Conservation (phyloP, 805 yeast species). For the Yamadazyma insecticola region DNA sequence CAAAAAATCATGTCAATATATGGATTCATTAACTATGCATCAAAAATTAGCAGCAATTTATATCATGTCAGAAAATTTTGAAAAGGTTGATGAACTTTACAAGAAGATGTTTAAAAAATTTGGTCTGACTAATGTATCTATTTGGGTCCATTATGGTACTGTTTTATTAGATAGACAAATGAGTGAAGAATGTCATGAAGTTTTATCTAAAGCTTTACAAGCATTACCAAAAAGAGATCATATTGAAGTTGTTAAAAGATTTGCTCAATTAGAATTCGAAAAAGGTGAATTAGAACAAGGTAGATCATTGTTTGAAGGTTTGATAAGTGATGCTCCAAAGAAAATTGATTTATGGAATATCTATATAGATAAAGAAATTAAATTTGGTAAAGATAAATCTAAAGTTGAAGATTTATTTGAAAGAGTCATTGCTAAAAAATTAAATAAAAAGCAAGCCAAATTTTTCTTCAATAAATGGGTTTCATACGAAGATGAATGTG, state of each 20-base stretch:
- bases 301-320: constrained; percentile 89
- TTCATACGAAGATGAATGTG: constrained; percentile 63
- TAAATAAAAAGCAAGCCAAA: constrained; percentile 85
- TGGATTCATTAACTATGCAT: constrained; percentile 84
- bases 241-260: constrained; percentile 77
- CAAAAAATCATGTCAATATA: constrained; percentile 80
- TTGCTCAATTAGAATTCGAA: constrained; percentile 81
- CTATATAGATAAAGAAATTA: constrained; percentile 89
- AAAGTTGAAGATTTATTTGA: constrained; percentile 79
- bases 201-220: constrained; percentile 72
- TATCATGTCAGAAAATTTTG: constrained; percentile 64
- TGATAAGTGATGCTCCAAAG: constrained; percentile 84
- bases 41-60: constrained; percentile 74
- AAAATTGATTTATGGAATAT: constrained; percentile 94
- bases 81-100: constrained; percentile 67
- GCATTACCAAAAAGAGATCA: constrained; percentile 68
- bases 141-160: constrained; percentile 82
- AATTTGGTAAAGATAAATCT: constrained; percentile 52
- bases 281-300: constrained; percentile 94
- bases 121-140: constrained; percentile 56
- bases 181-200: constrained; percentile 60
- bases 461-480: constrained; percentile 94
- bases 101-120: constrained; percentile 68
- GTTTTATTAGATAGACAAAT: constrained; percentile 59
- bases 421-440: constrained; percentile 63